Evolutionary conservation across 1,284 basidiomycete genomes (phyloP), one percentile per base, ranked within the genome.

Genomic region (Ceraceosorus guamensis): DNA sequence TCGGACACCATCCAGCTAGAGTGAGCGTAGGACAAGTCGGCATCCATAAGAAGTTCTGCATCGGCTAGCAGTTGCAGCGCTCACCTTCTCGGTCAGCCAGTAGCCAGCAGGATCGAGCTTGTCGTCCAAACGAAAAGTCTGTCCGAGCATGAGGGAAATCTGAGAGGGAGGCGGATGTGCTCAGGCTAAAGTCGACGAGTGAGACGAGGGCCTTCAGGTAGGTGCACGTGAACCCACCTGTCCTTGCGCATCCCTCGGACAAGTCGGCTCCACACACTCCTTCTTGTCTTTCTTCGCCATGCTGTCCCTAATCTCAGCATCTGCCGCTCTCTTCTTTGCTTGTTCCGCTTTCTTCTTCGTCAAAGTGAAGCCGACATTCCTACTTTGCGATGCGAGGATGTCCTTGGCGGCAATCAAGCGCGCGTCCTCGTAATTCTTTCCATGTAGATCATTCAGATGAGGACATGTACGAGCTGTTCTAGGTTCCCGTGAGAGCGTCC

Each of bases 51-150:
- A n/a, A n/a, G n/a, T n/a, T n/a, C n/a, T n/a, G n/a, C n/a, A n/a
- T n/a, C n/a, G n/a, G n/a, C n/a, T n/a, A n/a, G n/a, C n/a, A n/a
- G n/a, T n/a, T n/a, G n/a, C n/a, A n/a, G n/a, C 82, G n/a, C n/a
- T n/a, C n/a, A n/a, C n/a, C n/a, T 83, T 85, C 69, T 85, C 84
- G 4, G 82, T 83, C 31, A 84, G 80, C 83, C 83, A 84, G 81
- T 81, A 85, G 0, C 83, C 83, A 11, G 79, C 80, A 0, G 83
- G 83, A 63, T 84, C 83, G 32, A 10, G 7, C 10, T 13, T 33
- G 13, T 37, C 31, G 7, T 39, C 33, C n/a, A 50, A 35, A 6
- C n/a, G 6, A 24, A 8, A 46, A n/a, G 6, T 41, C n/a, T 13
- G 6, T 8, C 11, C 45, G 18, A 46, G 45, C 45, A 46, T 46